These are phyloP conservation scores for Solanum pennellii DNA, from an alignment of 257 asterid species.

Conservation along the genomic window DNA sequence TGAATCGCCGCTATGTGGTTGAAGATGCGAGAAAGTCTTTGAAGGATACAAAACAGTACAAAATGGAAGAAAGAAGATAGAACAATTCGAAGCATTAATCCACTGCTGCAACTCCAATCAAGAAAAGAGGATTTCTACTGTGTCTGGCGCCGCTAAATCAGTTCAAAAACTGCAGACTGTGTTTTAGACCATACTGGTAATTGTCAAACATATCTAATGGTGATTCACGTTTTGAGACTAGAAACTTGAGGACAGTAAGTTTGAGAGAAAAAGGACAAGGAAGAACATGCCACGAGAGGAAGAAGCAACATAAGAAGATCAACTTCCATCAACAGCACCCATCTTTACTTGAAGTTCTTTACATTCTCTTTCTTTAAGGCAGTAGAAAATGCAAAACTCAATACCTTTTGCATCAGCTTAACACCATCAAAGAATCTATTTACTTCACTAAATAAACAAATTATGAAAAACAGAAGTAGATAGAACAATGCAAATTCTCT, in stretches of 20 bases:
- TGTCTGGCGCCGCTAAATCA: background rate
- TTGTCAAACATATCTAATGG: background rate
- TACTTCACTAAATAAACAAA: background rate
- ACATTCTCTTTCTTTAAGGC: background rate
- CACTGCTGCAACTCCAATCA: background rate
- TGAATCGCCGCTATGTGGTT: background rate
- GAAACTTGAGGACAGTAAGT: background rate
- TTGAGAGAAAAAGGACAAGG: background rate
- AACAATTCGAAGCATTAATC: background rate
- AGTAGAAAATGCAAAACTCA: background rate
- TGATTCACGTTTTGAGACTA: background rate
- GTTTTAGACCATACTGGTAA: background rate
- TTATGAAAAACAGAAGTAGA: background rate
- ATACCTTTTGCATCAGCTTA: background rate
- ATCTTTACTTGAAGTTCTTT: background rate
- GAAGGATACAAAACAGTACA: background rate
- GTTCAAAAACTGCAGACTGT: background rate
- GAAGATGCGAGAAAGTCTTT: background rate
- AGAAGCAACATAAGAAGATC: background rate
- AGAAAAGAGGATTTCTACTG: background rate
- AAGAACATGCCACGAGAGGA: background rate
- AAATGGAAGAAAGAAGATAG: background rate
- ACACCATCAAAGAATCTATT: background rate
- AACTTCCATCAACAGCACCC: background rate
- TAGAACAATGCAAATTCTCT: background rate